Conservation (phyloP, 129 eudicot genomes). For the Gnaphalium uliginosum region DNA sequence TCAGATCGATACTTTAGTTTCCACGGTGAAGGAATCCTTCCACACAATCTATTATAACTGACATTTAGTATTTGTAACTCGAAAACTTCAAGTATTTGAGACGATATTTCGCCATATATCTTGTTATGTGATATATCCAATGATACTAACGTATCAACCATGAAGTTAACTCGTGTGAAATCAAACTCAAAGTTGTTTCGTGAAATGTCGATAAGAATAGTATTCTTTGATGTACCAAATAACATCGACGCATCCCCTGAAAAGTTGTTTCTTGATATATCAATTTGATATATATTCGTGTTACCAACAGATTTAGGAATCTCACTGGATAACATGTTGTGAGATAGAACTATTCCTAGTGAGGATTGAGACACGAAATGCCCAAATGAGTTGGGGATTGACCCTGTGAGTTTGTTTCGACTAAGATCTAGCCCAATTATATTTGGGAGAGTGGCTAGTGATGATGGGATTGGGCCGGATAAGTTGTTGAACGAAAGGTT, state of each 20-base stretch:
- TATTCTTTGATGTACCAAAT: constrained; percentile 37
- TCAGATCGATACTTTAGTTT: constrained; percentile 40
- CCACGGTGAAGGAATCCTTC: constrained; percentile 50
- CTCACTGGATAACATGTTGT: constrained; percentile 49
- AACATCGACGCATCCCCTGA: constrained; percentile 56
- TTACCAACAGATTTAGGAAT: constrained; percentile 49
- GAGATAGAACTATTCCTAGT: constrained; percentile 37
- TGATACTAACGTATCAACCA: constrained; percentile 7
- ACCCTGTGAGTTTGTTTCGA: constrained; percentile 47
- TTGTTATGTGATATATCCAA: constrained; percentile 44
- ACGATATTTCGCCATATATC: constrained; percentile 47
- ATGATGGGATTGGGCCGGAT: constrained; percentile 49
- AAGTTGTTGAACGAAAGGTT: constrained; percentile 52
- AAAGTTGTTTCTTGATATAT: constrained; percentile 53
- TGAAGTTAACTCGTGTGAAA: constrained; percentile 36
- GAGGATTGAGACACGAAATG: constrained; percentile 24
- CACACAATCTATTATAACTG: constrained; percentile 45
- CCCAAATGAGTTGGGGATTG: constrained; percentile 53
- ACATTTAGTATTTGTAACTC: constrained; percentile 34
- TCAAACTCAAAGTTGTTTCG: constrained; percentile 44
- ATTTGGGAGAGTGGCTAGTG: constrained; percentile 45
- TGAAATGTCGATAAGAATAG: constrained; percentile 34
- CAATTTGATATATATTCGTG: constrained; percentile 33
- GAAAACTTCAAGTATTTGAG: constrained; percentile 28
- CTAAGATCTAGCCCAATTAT: constrained; percentile 42